Base-by-base conservation (phyloP, 768 basidiomycete species). In the Sporobolomyces phaffii region DNA sequence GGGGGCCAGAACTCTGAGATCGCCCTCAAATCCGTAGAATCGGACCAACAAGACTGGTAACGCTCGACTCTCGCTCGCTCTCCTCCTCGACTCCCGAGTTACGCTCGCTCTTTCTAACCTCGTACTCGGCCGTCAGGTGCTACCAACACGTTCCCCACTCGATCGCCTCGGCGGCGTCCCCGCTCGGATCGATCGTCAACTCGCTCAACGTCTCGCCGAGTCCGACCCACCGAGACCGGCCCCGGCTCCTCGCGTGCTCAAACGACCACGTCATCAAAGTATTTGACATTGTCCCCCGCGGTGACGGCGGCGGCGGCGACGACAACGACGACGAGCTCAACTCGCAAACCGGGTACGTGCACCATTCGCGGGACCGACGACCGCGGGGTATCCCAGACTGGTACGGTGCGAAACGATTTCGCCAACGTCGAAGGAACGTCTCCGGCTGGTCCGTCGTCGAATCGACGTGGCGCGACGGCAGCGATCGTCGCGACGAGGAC, bases 231-330 rank as follows among this genome's bases (percentile, higher is more conserved):
- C 50, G 43, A 14, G 3, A 17, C 7, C 45, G n/a, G 4, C 90
- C 90, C 0, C 81, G 90, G 11, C 81, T 92, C 48, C 83, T 85
- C 29, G 84, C 93, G 67, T 88, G 87, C 78, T 92, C 92, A 75
- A 96, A 96, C 76, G 91, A 93, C 74, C 81, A 82, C 59, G 84
- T 84, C 0, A 84, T 94, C 73, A 87, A 85, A 76, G 85, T 93
- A 73, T 92, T 50, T 34, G 70, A 73, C 58, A 79, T 92, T 14
- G 58, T 17, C n/a, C n/a, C n/a, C n/a, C n/a, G n/a, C n/a, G n/a
- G n/a, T n/a, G n/a, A n/a, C n/a, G n/a, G n/a, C n/a, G n/a, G n/a
- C n/a, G n/a, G n/a, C n/a, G n/a, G n/a, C n/a, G n/a, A n/a, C n/a
- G n/a, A n/a, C n/a, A n/a, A n/a, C n/a, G n/a, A n/a, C n/a, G n/a